Conservation (phyloP, 805 yeast species). For the Barnettozyma sucrosica region DNA sequence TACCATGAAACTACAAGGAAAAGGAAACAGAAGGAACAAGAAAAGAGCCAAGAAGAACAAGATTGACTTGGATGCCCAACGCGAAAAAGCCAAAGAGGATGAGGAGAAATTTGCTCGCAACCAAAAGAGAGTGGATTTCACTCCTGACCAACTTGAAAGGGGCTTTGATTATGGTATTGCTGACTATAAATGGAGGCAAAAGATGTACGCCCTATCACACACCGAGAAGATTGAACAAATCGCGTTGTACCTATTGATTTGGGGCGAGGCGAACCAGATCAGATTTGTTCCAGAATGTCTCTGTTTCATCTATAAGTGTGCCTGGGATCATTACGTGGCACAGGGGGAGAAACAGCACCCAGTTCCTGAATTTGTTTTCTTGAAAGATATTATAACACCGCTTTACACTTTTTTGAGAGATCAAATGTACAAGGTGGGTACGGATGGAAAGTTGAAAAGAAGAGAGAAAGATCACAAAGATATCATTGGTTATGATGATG, state of each 20-base stretch:
- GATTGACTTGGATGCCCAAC: conserved; percentile 29
- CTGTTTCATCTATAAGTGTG: conserved; percentile 78
- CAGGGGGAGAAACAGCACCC: conserved; percentile 24
- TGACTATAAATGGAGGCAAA: conserved; percentile 55
- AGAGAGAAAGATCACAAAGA: conserved; percentile 59
- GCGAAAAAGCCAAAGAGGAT: conserved; percentile 37
- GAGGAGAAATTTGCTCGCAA: conserved; percentile 43
- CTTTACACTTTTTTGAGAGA: conserved; percentile 53
- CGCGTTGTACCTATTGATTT: conserved; percentile 64
- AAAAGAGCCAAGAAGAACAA: conserved; percentile 38
- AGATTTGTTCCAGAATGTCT: conserved; percentile 86
- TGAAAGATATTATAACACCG: conserved; percentile 70
- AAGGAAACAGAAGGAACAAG: conserved; percentile 36
- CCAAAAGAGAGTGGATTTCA: conserved; percentile 47
- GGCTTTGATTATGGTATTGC: conserved; percentile 55
- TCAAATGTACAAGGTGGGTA: conserved; percentile 47
- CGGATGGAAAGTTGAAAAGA: conserved; percentile 36
- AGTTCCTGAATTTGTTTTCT: conserved; percentile 34
- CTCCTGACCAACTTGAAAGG: conserved; percentile 38
- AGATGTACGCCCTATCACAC: conserved; percentile 42
- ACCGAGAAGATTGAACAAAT: conserved; percentile 55
- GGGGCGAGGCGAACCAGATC: conserved; percentile 90
- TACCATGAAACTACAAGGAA: conserved; percentile 47
- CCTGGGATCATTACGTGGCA: conserved; percentile 56
- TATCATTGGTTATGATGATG: conserved; percentile 83